Conservation (phyloP, 306 rosid species). For the Castanea crenata region DNA sequence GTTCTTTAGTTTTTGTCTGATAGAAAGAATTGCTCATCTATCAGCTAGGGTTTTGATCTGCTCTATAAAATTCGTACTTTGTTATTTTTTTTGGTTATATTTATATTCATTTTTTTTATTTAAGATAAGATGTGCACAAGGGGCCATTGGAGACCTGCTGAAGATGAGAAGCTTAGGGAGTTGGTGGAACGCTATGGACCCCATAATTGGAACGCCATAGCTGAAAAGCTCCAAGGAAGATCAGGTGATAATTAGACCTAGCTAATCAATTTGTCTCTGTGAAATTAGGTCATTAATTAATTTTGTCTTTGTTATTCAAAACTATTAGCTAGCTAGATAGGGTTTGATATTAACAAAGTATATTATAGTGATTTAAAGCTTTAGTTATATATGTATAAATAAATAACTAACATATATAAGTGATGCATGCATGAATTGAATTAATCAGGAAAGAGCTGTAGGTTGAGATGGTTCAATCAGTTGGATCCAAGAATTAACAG, state of each 20-base stretch:
- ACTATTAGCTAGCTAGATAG: neutral
- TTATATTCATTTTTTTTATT: neutral
- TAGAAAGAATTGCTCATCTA: too few relatives aligned
- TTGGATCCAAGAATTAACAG: constrained; percentile 87
- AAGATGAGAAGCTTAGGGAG: constrained; percentile 81
- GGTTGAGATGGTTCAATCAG: constrained; percentile 98
- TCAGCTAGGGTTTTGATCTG: constrained; percentile 30
- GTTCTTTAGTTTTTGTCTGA: too few relatives aligned
- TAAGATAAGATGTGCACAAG: constrained; percentile 72
- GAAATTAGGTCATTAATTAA: neutral
- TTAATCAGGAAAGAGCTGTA: constrained; percentile 80
- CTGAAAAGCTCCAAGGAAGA: constrained; percentile 91
- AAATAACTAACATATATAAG: neutral
- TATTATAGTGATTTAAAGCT: neutral
- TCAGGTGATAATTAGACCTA: constrained; percentile 50
- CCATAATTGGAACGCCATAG: constrained; percentile 99
- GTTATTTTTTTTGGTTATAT: neutral
- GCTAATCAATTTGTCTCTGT: neutral
- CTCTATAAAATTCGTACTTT: neutral
- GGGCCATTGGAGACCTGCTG: constrained; percentile 99
- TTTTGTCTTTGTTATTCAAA: neutral
- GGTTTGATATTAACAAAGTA: neutral
- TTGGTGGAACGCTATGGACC: constrained; percentile 95
- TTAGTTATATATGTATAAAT: too few relatives aligned
- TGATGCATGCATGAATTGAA: neutral